Percentiles rank a stretch among this genome's conserved stretches.
Conservation (phyloP, 352 stramenopile genomes). For the Phytophthora cryptogea region DNA sequence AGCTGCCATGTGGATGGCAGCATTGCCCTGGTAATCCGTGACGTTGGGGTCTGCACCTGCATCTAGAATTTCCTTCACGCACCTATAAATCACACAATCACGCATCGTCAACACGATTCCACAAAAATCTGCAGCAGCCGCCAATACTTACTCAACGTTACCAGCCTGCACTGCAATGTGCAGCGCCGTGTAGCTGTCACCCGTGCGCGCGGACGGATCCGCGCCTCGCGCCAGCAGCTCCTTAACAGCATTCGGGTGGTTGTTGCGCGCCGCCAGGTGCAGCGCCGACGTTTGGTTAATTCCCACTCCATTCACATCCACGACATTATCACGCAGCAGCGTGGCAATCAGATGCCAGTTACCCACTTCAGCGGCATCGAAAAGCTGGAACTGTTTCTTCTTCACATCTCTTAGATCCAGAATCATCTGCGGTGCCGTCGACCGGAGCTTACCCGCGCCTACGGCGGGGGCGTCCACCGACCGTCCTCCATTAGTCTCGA, state of each 20-base stretch:
- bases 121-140: neutral
- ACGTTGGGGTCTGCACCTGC: slow-evolving; percentile 76
- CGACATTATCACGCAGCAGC: slow-evolving; percentile 79
- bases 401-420: slow-evolving; percentile 84
- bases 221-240: slow-evolving; percentile 73
- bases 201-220: slow-evolving; percentile 66
- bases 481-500: slow-evolving; percentile 72
- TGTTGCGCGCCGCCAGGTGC: slow-evolving; percentile 76
- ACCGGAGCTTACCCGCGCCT: slow-evolving; percentile 46
- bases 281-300: slow-evolving; percentile 88
- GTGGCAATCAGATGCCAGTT: slow-evolving; percentile 86
- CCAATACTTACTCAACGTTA: slow-evolving; percentile 57
- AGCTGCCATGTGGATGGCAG: slow-evolving; percentile 81
- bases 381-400: slow-evolving; percentile 91
- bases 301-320: slow-evolving; percentile 86
- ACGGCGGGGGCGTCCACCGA: slow-evolving; percentile 26
- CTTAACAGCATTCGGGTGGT: slow-evolving; percentile 76
- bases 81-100: slow-evolving; percentile 34
- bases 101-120: slow-evolving; percentile 18
- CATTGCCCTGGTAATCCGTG: slow-evolving; percentile 84
- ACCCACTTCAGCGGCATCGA: slow-evolving; percentile 82
- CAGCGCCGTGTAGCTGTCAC: slow-evolving; percentile 82
- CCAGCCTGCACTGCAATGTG: slow-evolving; percentile 76
- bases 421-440: slow-evolving; percentile 79
- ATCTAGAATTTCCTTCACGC: slow-evolving; percentile 75